These are phyloP conservation scores for Flaveria linearis DNA, from an alignment of 129 eudicot species.

Conservation along the genomic window DNA sequence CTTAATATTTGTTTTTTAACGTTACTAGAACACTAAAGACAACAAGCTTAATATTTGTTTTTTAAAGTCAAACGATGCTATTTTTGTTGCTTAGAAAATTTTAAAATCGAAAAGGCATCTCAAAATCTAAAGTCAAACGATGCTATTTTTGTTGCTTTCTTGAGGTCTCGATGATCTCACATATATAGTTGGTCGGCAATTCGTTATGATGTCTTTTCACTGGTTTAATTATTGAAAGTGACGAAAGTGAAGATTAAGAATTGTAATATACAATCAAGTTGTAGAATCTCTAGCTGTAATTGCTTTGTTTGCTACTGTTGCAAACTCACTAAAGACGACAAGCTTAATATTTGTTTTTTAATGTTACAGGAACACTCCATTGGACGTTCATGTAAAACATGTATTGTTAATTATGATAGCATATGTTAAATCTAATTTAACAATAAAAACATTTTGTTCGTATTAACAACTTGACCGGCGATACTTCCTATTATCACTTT, in stretches of 20 bases:
- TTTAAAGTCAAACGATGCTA: too few relatives aligned
- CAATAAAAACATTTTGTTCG: background rate
- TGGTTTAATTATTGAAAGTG: slow-evolving; percentile 21
- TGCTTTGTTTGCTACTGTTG: background rate
- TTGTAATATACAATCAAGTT: background rate
- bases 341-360: background rate
- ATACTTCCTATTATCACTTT: too few relatives aligned
- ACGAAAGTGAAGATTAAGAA: slow-evolving; percentile 18
- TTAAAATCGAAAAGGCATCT: slow-evolving; percentile 8
- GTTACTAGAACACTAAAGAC: too few relatives aligned
- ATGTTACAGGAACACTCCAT: background rate
- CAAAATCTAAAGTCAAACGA: slow-evolving; percentile 25
- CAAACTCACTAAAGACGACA: background rate
- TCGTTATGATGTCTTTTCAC: background rate
- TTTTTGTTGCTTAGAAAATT: too few relatives aligned
- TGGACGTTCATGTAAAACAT: background rate
- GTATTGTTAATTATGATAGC: background rate
- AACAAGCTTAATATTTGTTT: too few relatives aligned
- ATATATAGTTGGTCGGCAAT: background rate
- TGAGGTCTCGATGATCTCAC: background rate
- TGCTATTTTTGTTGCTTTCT: slow-evolving; percentile 12
- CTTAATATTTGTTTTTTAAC: too few relatives aligned
- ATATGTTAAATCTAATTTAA: background rate
- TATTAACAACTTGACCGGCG: too few relatives aligned
- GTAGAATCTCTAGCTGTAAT: background rate